Conservation (phyloP, 371 early-diverging fungal genomes). For the Scutellospora calospora region DNA sequence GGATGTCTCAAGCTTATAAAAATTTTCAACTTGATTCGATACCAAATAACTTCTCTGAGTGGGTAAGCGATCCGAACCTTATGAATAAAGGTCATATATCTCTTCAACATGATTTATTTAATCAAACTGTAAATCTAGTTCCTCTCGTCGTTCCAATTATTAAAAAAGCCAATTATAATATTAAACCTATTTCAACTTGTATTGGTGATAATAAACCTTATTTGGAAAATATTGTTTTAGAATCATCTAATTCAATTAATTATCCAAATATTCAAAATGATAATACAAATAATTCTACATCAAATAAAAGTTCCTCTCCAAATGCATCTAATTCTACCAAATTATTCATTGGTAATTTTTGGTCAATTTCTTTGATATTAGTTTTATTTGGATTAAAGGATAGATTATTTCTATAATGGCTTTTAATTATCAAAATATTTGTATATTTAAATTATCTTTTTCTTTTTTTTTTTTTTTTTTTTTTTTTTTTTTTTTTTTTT, state of each 20-base stretch:
- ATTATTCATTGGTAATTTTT: too few species aligned
- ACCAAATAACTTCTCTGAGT: constrained; percentile 16
- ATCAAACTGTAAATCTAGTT: background rate
- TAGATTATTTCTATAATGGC: too few species aligned
- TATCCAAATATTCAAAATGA: background rate
- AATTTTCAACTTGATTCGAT: background rate
- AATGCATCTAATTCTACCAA: too few species aligned
- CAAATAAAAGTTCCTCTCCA: too few species aligned
- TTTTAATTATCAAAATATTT: too few species aligned
- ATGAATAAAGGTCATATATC: constrained; percentile 47
- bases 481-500: too few species aligned
- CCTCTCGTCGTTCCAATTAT: constrained; percentile 3
- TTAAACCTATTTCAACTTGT: constrained; percentile 12
- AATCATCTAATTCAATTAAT: background rate
- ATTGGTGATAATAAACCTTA: background rate
- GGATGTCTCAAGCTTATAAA: constrained; percentile 13
- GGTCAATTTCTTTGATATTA: too few species aligned
- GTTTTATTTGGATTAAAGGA: too few species aligned
- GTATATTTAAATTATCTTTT: too few species aligned
- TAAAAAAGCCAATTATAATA: constrained; percentile 18
- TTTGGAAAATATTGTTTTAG: background rate
- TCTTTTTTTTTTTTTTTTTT: too few species aligned
- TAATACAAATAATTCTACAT: too few species aligned
- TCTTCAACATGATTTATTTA: constrained; percentile 52
- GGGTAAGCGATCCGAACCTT: background rate